A percentile compares a stretch with the other conserved stretches of the same genome.
These are phyloP conservation scores for Rhizopus delemar DNA, from an alignment of 371 early-diverging fungal genomes.

Conservation along the genomic window DNA sequence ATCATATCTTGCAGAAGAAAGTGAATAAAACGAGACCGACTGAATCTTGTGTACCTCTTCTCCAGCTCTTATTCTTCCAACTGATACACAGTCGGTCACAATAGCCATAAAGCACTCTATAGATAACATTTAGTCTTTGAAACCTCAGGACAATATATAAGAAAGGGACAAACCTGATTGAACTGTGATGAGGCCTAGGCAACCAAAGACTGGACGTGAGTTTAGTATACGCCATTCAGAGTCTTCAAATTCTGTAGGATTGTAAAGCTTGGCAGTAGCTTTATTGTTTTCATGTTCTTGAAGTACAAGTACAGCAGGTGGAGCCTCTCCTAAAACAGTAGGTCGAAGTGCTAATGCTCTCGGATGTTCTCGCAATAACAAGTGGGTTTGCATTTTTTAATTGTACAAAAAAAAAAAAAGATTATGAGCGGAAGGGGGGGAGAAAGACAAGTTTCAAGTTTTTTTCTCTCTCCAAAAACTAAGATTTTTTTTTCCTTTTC, in stretches of 20 bases:
- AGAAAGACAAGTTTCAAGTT: not conserved
- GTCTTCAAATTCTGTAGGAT: conserved; percentile 52
- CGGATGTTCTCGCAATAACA: conserved; percentile 50
- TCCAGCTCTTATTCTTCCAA: conserved; percentile 61
- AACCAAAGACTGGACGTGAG: conserved; percentile 68
- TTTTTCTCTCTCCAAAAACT: not conserved
- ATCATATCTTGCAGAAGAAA: conserved; percentile 61
- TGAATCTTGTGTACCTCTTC: conserved; percentile 63
- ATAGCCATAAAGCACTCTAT: conserved; percentile 74
- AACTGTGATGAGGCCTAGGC: conserved; percentile 67
- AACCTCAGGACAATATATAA: not conserved
- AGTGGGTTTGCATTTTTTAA: conserved; percentile 46
- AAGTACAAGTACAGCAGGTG: conserved; percentile 50
- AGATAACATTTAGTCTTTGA: not conserved
- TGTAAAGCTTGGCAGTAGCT: conserved; percentile 49
- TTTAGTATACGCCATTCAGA: conserved; percentile 52
- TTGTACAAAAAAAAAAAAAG: conserved; percentile 7
- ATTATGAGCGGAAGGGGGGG: conserved; percentile 2
- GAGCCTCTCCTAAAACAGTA: conserved; percentile 49
- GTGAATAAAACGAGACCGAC: conserved; percentile 65
- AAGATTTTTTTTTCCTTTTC: conserved; percentile 11
- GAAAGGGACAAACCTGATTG: conserved; percentile 51
- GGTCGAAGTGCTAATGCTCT: conserved; percentile 53
- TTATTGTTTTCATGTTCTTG: conserved; percentile 37
- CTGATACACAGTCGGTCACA: conserved; percentile 65